Evolutionary conservation across 169 alveolate species (phyloP), one percentile per base, ranked within the genome.

Genomic region (Eimeria necatrix): DNA sequence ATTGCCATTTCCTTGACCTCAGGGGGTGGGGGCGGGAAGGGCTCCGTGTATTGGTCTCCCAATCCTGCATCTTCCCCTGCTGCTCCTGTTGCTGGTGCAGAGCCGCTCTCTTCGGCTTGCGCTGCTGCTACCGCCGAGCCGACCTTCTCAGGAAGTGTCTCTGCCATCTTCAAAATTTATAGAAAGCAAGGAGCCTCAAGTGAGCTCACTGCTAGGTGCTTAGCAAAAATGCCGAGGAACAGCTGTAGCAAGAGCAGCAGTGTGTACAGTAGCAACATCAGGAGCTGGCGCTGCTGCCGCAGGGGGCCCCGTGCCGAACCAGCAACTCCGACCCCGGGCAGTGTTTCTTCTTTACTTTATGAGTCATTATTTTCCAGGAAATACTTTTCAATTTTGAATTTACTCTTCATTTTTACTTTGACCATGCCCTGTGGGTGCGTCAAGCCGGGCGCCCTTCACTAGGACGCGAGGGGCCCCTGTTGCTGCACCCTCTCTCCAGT

Each of bases 21-120:
- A 16, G 86, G 60, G 14, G 86, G 86, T 4, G 86, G 86, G 4
- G 86, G 61, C 22, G 86, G 86, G 22, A 76, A 76, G 24, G 12
- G 20, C 6, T 61, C 2, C n/a, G 73, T 61, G 12, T 61, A 20
- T 18, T 61, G 26, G n/a, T 4, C 73, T 8, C n/a, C 73, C 64
- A 16, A 56, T 61, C 32, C n/a, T 61, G 12, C 73, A 5, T 9
- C 73, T 61, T 20, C 24, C n/a, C 32, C n/a, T 61, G 73, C 73
- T 61, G 73, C 24, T 61, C 32, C n/a, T 61, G 73, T 24, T 61
- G 73, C 24, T 61, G 73, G 3, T 61, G 73, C 73, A 4, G 73
- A 20, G 24, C 26, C 20, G 73, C n/a, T 24, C 32, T 14, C n/a
- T 0, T 61, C 73, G 73, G 73, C n/a, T 24, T 61, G 16, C n/a